Evolutionary conservation across 805 yeast species (phyloP).

Genomic region (Suhomyces canberraensis): DNA sequence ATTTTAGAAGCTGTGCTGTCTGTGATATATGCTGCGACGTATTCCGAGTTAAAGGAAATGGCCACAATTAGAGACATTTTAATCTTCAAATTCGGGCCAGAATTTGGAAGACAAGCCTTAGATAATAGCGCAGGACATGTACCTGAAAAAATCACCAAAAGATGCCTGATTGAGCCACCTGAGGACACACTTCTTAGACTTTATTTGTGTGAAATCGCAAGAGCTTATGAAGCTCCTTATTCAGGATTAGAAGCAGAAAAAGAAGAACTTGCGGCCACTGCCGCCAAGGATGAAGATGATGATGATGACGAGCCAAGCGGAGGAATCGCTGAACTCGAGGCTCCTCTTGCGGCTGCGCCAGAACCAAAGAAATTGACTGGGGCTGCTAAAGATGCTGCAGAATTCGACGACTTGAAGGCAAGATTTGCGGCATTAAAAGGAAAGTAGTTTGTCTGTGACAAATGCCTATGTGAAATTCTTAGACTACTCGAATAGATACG

Average conservation of each 20-base stretch:
- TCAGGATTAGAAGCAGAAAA: conserved; percentile 45
- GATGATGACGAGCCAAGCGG: conserved; percentile 19
- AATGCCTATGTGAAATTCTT: too few species aligned
- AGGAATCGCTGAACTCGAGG: conserved; percentile 17
- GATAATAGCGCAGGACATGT: conserved; percentile 50
- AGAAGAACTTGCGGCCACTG: conserved; percentile 9
- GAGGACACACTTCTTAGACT: conserved; percentile 58
- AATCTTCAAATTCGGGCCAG: conserved; percentile 61
- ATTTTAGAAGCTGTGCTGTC: conserved; percentile 73
- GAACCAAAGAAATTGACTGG: conserved; percentile 7
- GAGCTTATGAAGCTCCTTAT: conserved; percentile 72
- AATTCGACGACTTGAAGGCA: conserved; percentile 62
- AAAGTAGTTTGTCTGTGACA: neutral
- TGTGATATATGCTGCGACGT: conserved; percentile 64
- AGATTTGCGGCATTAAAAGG: conserved; percentile 73
- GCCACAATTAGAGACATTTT: conserved; percentile 58
- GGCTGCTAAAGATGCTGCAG: conserved; percentile 29
- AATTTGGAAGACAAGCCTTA: conserved; percentile 54
- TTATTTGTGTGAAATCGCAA: conserved; percentile 77
- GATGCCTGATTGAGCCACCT: conserved; percentile 71
- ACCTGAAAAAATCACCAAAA: conserved; percentile 61
- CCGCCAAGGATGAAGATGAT: conserved; percentile 26
- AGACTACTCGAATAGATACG: too few species aligned
- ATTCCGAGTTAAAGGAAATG: conserved; percentile 75
- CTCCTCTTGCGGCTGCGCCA: conserved; percentile 13